Evolutionary conservation across 1,139 yeast species (phyloP).

Genomic region (Meyerozyma smithsonii): DNA sequence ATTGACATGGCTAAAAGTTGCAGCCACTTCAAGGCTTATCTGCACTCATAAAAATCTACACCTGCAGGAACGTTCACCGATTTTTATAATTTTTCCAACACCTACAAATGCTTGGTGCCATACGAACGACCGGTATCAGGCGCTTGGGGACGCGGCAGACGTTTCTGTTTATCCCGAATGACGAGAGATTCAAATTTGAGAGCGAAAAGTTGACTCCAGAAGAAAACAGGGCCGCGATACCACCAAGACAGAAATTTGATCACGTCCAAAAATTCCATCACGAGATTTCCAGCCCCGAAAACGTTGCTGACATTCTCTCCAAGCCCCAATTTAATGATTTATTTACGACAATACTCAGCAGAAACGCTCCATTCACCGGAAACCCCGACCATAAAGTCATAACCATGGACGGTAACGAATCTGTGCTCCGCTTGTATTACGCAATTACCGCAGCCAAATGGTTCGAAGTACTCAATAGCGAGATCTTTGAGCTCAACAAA

Average conservation of each 20-base stretch:
- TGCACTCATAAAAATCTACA: background rate
- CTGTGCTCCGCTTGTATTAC: conserved; percentile 21
- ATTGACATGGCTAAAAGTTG: no score
- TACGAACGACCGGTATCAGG: background rate
- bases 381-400: conserved; percentile 19
- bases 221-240: conserved; percentile 32
- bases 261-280: conserved; percentile 19
- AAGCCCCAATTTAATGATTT: conserved; percentile 25
- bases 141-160: background rate
- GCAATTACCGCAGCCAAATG: conserved; percentile 27
- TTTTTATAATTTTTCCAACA: background rate
- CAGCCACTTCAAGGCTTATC: no score
- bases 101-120: background rate
- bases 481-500: conserved; percentile 9
- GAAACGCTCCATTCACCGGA: conserved; percentile 27
- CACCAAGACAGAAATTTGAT: conserved; percentile 16
- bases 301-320: conserved; percentile 30
- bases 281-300: conserved; percentile 33
- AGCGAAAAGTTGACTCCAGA: conserved; percentile 28
- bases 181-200: conserved; percentile 26
- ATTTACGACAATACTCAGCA: conserved; percentile 26
- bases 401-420: conserved; percentile 14
- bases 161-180: conserved; percentile 32
- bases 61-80: background rate
- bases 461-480: conserved; percentile 24